Base-by-base conservation (phyloP, 352 stramenopile species). In the Globisporangium takayamanum region DNA sequence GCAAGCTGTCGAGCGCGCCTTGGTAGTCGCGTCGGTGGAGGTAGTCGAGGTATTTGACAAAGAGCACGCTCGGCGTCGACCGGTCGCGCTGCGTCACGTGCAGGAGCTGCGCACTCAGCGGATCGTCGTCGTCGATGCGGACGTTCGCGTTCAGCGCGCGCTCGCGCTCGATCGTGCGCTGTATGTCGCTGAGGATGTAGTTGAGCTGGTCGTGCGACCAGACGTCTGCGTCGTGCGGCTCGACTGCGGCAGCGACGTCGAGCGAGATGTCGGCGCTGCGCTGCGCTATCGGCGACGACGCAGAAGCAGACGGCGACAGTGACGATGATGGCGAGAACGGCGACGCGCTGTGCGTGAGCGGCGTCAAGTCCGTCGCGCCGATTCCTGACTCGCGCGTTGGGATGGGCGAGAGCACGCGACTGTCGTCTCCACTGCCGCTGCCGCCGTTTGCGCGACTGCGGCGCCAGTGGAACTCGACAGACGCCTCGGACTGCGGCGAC, bases 1-100 rank as follows among this genome's bases (percentile, higher is more conserved):
- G 92, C n/a, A 98, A 74, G 28, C 76, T 84, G 57, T 97, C 87
- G 5, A 98, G 63, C 22, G 94, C 91, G 16, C 72, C 74, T 41
- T 89, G 78, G 58, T 95, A 95, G 58, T 98, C 84, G 39, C 83
- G 78, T 28, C 83, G 62, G 48, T 82, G 69, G 14, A 98, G 67
- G 48, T 77, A 93, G 44, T 90, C 85, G 30, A 97, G 63, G 64
- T 96, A 98, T 37, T 77, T 70, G 20, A 92, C 79, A 60, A 95
- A 98, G n/a, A 89, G 60, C 25, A 76, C 78, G 45, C 82, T 81
- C 12, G 79, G 67, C 20, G 80, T 73, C 5, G 68, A 64, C 16
- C 55, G 18, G 50, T 74, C 59, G 44, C 18, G 41, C 37, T 60
- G 25, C 8, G 52, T 48, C 44, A 50, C 36, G 36, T 44, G 44